Evolutionary conservation across 768 basidiomycete species (phyloP).

Genomic region (Lactarius hengduanensis): DNA sequence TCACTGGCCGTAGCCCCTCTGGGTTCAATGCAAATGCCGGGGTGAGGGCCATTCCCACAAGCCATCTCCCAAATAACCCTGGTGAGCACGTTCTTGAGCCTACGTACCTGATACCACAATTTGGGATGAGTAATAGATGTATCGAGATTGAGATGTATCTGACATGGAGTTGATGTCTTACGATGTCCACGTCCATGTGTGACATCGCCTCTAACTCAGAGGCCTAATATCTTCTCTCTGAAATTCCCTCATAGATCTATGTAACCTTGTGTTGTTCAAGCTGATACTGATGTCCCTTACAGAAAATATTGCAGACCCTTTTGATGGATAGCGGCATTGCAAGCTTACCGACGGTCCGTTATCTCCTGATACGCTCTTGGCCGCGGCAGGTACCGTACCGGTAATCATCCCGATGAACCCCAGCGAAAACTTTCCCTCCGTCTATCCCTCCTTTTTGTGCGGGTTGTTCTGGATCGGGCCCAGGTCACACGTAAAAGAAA

Average conservation of each 20-base stretch:
- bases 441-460: slow-evolving; percentile 3
- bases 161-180: slow-evolving; percentile 23
- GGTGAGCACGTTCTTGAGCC: slow-evolving; percentile 12
- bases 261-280: neutral
- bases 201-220: slow-evolving; percentile 13
- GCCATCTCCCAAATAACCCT: neutral
- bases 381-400: neutral
- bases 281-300: neutral
- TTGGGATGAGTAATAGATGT: slow-evolving; percentile 19
- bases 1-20: neutral
- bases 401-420: neutral
- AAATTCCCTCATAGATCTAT: neutral
- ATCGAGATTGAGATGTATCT: slow-evolving; percentile 9
- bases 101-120: slow-evolving; percentile 7
- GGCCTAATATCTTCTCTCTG: slow-evolving; percentile 26
- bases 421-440: neutral
- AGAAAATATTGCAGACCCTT: slow-evolving; percentile 9
- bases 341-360: neutral
- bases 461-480: slow-evolving; percentile 4
- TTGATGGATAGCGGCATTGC: neutral
- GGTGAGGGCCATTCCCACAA: slow-evolving; percentile 6
- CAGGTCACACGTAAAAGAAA: slow-evolving; percentile 1
- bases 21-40: neutral
- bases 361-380: neutral
- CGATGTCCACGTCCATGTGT: slow-evolving; percentile 17